Percentiles rank a stretch among this genome's conserved stretches.
Conservation (phyloP, 108 stramenopile genomes). For the Nannochloropsis granulata region DNA sequence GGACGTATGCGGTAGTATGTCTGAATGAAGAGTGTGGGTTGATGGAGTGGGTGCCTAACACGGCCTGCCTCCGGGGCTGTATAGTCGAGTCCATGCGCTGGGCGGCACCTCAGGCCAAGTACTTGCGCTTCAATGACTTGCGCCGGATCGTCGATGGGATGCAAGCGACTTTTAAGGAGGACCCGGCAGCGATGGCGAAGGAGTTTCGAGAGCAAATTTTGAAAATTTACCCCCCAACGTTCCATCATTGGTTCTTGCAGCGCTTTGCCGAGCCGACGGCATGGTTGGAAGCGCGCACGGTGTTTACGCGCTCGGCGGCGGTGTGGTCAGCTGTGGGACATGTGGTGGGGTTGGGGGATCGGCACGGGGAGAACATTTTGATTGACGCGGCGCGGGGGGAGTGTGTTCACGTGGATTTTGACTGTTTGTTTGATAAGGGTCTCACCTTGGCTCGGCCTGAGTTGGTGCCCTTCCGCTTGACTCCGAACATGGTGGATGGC, state of each 20-base stretch:
- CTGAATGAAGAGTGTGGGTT: constrained; percentile 94
- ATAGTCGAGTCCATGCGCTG: constrained; percentile 26
- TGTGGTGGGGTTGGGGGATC: constrained; percentile 48
- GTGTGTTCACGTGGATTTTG: constrained; percentile 92
- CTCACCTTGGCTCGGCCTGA: constrained; percentile 71
- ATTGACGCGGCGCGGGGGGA: constrained; percentile 79
- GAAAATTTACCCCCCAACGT: constrained; percentile 54
- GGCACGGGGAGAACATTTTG: constrained; percentile 96
- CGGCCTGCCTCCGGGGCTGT: constrained; percentile 60
- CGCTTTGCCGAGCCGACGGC: constrained; percentile 74
- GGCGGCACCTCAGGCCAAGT: background rate
- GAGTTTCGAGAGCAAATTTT: constrained; percentile 51
- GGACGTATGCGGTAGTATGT: constrained; percentile 92
- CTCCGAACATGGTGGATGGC: constrained; percentile 93
- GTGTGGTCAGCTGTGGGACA: constrained; percentile 93
- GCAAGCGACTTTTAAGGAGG: constrained; percentile 27
- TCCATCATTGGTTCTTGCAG: constrained; percentile 95
- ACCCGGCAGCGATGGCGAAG: constrained; percentile 45
- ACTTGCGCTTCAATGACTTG: background rate
- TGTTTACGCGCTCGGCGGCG: constrained; percentile 71
- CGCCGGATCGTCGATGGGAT: background rate
- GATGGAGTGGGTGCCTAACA: constrained; percentile 92
- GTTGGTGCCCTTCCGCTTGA: constrained; percentile 94
- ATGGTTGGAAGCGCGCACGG: constrained; percentile 89
- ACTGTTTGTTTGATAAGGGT: constrained; percentile 97